Conservation (phyloP, 192 early-diverging fungal genomes). For the Entomortierella lignicola region DNA sequence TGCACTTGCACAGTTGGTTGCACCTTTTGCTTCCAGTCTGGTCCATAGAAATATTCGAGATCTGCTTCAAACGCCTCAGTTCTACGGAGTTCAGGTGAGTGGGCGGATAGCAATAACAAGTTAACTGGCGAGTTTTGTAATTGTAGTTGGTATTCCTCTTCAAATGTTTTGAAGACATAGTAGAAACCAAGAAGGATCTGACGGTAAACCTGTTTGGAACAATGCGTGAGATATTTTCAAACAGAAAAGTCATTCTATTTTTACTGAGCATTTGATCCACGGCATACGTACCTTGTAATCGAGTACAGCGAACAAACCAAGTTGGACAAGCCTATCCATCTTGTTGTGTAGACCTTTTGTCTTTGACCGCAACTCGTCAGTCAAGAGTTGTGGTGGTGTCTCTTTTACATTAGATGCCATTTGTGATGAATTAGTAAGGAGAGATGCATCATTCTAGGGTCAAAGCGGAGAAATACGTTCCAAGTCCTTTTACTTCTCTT, state of each 20-base stretch:
- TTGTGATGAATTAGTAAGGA: too few relatives aligned
- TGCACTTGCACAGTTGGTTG: constrained; percentile 14
- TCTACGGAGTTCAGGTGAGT: constrained; percentile 29
- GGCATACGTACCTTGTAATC: constrained; percentile 23
- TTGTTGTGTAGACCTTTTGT: constrained; percentile 36
- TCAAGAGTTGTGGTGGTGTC: constrained; percentile 4
- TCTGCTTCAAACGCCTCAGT: constrained; percentile 36
- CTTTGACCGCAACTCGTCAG: constrained; percentile 37
- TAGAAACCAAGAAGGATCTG: constrained; percentile 48
- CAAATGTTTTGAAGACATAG: constrained; percentile 41
- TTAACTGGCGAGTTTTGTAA: neutral
- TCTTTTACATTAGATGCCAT: too few relatives aligned
- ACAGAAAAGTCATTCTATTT: too few relatives aligned
- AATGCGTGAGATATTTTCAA: neutral
- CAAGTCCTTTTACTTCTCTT: too few relatives aligned
- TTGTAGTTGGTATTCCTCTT: neutral
- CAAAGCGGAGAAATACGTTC: too few relatives aligned
- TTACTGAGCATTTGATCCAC: too few relatives aligned
- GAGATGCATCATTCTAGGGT: too few relatives aligned
- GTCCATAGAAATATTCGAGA: constrained; percentile 40
- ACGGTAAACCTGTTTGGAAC: constrained; percentile 27
- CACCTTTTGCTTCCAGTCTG: constrained; percentile 22
- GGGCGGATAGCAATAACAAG: constrained; percentile 21
- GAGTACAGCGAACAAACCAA: constrained; percentile 41
- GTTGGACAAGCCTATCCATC: constrained; percentile 30